phyloP scores from a whole-genome alignment of 306 rosid genomes.

The Purshia tridentata region DNA sequence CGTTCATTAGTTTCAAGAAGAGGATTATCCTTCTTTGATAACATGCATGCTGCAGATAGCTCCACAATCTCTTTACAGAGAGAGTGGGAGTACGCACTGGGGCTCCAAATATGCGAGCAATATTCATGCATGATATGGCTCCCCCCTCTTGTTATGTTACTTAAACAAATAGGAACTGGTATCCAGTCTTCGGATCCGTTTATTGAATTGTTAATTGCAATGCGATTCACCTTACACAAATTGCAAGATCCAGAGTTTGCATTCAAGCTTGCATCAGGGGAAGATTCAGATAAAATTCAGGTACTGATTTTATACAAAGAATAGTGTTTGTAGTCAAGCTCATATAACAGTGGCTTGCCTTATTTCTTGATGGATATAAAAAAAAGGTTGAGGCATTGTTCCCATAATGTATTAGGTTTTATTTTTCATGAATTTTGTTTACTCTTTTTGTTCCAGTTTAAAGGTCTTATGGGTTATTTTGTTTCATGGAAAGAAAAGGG shows the following conservation, averaged over 20 bases:
- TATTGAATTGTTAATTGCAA: conserved; percentile 56
- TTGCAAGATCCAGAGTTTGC: conserved; percentile 82
- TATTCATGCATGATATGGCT: conserved; percentile 75
- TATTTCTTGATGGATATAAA: background rate
- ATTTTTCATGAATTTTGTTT: background rate
- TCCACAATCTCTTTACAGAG: conserved; percentile 37
- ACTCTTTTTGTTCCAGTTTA: background rate
- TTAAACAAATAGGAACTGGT: conserved; percentile 39
- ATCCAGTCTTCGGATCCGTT: conserved; percentile 33
- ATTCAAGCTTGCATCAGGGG: conserved; percentile 56
- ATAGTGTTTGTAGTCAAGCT: background rate
- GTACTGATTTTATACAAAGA: conserved; percentile 36
- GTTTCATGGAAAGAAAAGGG: background rate
- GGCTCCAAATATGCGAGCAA: conserved; percentile 69
- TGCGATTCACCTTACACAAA: conserved; percentile 64
- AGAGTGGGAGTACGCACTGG: conserved; percentile 87
- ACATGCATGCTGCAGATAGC: conserved; percentile 36
- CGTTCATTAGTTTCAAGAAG: conserved; percentile 67
- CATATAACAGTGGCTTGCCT: background rate
- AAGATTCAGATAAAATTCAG: conserved; percentile 65
- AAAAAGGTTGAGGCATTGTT: background rate
- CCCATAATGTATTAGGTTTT: background rate
- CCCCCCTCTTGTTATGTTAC: conserved; percentile 66
- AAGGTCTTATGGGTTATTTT: background rate
- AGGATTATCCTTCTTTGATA: conserved; percentile 30